Evolutionary conservation across 1,284 basidiomycete species (phyloP).

Genomic region (Waitea zeae): DNA sequence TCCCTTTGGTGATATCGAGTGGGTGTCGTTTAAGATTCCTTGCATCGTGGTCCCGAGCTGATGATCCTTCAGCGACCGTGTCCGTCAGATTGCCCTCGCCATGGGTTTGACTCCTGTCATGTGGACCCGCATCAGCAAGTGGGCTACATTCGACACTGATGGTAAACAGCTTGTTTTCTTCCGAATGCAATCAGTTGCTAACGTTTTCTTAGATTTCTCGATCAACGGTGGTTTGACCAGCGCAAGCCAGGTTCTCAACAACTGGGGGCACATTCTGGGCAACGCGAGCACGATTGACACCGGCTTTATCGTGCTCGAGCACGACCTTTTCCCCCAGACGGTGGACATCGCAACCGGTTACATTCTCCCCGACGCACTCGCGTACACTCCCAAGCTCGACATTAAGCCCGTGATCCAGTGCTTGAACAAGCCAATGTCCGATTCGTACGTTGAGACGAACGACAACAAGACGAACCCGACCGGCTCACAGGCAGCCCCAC

Average conservation of each 20-base stretch:
- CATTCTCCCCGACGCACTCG: conserved; percentile 48
- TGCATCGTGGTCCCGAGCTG: conserved; percentile 2
- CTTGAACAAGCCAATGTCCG: conserved; percentile 31
- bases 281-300: conserved; percentile 28
- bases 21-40: conserved; percentile 11
- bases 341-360: conserved; percentile 59
- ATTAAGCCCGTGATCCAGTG: conserved; percentile 54
- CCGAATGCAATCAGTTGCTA: conserved; percentile 1
- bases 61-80: conserved; percentile 43
- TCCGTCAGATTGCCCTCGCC: conserved; percentile 57
- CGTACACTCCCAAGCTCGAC: conserved; percentile 38
- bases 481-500: conserved; percentile 14
- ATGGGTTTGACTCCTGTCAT: conserved; percentile 53
- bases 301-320: conserved; percentile 64
- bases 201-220: conserved; percentile 45
- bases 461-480: conserved; percentile 40
- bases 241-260: conserved; percentile 37
- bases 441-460: conserved; percentile 58
- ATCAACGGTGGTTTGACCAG: conserved; percentile 47
- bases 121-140: conserved; percentile 45
- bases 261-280: conserved; percentile 45
- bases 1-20: conserved; percentile 56
- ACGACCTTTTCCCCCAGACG: conserved; percentile 51
- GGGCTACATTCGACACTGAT: conserved; percentile 44
- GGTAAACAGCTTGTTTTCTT: conserved; percentile 20